A percentile compares a stretch with the other conserved stretches of the same genome.
Evolutionary conservation across 2,329 filamentous ascomycete genomes (phyloP).

Genomic region (Neofusicoccum parvum): DNA sequence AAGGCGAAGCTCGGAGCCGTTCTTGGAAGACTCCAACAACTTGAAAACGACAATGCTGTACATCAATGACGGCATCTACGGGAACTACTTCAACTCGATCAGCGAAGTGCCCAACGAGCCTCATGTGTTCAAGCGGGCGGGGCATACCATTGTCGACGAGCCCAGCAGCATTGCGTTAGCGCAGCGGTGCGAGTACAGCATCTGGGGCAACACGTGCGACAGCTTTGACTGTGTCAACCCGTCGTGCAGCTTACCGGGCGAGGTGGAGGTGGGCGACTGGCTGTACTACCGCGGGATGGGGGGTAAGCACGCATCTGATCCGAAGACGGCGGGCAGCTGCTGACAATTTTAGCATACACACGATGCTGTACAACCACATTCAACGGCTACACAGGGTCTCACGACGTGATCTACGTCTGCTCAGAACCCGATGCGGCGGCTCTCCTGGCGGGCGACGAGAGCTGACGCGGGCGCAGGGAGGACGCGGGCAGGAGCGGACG

Average conservation of each 20-base stretch:
- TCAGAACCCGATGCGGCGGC: conserved; percentile 82
- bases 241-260: conserved; percentile 70
- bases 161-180: not conserved
- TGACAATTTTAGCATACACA: conserved; percentile 67
- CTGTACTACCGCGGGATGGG: conserved; percentile 96
- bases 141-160: conserved; percentile 63
- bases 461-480: not conserved
- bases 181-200: conserved; percentile 61
- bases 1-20: conserved; percentile 77
- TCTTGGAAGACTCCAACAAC: conserved; percentile 54
- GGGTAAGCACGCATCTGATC: conserved; percentile 23
- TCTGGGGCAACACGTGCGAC: conserved; percentile 95
- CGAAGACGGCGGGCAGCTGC: not conserved
- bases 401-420: conserved; percentile 87
- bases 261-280: conserved; percentile 88
- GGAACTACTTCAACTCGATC: conserved; percentile 96
- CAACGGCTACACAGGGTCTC: conserved; percentile 87
- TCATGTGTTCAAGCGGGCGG: conserved; percentile 67
- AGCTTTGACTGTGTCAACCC: conserved; percentile 88
- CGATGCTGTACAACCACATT: conserved; percentile 92
- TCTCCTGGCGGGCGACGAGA: conserved; percentile 51
- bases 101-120: conserved; percentile 88
- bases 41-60: conserved; percentile 83
- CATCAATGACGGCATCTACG: conserved; percentile 91
- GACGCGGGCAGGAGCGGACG: not conserved